These are phyloP conservation scores for Verticillium nonalfalfae DNA, from an alignment of 2,329 filamentous ascomycete genomes.

Conservation along the genomic window DNA sequence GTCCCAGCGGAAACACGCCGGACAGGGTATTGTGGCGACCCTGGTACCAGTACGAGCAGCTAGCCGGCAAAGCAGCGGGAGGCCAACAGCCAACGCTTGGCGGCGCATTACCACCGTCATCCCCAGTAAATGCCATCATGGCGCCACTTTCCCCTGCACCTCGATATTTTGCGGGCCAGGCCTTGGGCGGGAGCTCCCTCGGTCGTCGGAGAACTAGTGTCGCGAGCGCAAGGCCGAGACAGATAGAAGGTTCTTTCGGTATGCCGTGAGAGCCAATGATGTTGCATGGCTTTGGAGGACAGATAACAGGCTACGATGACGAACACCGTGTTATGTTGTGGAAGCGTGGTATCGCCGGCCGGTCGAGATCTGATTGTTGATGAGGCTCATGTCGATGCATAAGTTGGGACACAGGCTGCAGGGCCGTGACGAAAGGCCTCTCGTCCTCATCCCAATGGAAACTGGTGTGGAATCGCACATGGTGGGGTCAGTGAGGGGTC, in stretches of 20 bases:
- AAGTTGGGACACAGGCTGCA: neutral
- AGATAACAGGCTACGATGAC: neutral
- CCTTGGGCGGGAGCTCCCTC: neutral
- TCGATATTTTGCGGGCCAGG: neutral
- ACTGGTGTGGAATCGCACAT: neutral
- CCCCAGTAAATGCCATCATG: constrained; percentile 5
- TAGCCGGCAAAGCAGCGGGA: neutral
- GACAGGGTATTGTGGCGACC: neutral
- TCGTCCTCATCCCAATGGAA: neutral
- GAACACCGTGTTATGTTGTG: neutral
- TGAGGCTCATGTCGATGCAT: neutral
- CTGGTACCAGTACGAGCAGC: neutral
- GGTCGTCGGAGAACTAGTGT: constrained; percentile 3
- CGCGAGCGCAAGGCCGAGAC: neutral
- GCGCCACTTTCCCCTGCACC: constrained; percentile 5
- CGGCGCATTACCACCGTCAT: neutral
- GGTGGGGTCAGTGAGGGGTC: neutral
- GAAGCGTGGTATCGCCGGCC: too few relatives aligned
- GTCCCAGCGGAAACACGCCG: neutral
- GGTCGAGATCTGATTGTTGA: neutral
- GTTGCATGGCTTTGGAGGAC: neutral
- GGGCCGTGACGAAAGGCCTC: neutral
- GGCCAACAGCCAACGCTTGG: neutral
- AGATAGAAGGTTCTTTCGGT: neutral
- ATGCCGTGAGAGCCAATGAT: neutral